These are phyloP conservation scores for Vachellia collinsii DNA, from an alignment of 306 rosid genomes.

Conservation along the genomic window DNA sequence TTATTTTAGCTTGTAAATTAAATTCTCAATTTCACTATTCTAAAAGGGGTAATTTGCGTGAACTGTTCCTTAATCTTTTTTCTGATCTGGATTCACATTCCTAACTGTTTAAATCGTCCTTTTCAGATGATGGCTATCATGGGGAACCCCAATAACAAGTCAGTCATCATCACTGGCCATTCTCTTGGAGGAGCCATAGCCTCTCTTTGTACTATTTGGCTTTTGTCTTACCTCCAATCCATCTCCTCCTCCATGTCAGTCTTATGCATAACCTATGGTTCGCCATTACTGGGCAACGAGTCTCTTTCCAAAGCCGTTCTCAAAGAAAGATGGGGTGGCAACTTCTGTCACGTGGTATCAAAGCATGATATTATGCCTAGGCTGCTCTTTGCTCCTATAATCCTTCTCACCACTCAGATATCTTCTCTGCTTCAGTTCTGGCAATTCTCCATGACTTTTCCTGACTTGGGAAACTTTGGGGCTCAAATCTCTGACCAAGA, in stretches of 20 bases:
- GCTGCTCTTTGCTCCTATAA: conserved; percentile 57
- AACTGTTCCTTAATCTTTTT: not conserved
- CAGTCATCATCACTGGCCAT: conserved; percentile 78
- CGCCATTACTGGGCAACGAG: conserved; percentile 73
- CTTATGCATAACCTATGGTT: conserved; percentile 78
- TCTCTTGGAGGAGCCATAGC: conserved; percentile 81
- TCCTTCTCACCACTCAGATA: conserved; percentile 44
- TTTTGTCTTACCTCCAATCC: conserved; percentile 57
- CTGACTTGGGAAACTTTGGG: conserved; percentile 39
- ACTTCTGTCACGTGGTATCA: conserved; percentile 69
- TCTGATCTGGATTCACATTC: not conserved
- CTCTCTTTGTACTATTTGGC: conserved; percentile 70
- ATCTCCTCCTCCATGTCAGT: conserved; percentile 41
- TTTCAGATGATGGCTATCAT: conserved; percentile 52
- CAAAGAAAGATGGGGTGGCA: conserved; percentile 74
- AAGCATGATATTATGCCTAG: conserved; percentile 80
- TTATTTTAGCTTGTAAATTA: not conserved
- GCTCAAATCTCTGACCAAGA: conserved; percentile 44
- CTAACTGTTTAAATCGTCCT: conserved; percentile 8
- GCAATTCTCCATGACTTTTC: conserved; percentile 56
- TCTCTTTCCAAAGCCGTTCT: conserved; percentile 65
- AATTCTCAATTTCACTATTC: not conserved
- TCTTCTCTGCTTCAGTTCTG: conserved; percentile 56
- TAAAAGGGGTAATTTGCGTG: not conserved
- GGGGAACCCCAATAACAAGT: conserved; percentile 47